A percentile compares a stretch with the other conserved stretches of the same genome.
Conservation (phyloP, 805 yeast species). For the Spathaspora passalidarum region DNA sequence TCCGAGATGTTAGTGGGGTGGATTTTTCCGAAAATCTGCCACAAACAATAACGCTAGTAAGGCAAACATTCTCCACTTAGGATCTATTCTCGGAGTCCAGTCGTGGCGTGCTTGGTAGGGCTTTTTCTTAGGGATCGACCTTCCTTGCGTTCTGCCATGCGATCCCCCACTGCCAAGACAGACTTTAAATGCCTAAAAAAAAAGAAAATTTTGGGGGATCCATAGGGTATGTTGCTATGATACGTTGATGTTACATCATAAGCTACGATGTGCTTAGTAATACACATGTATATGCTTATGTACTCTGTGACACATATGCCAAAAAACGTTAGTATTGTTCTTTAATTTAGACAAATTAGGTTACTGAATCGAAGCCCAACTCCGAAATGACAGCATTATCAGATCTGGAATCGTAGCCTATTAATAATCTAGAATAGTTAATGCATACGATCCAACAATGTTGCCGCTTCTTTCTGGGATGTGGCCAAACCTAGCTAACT, state of each 20-base stretch:
- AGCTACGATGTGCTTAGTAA: neutral
- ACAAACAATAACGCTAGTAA: neutral
- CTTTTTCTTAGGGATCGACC: neutral
- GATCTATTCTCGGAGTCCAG: neutral
- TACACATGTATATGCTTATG: neutral
- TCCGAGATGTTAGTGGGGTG: neutral
- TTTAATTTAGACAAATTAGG: neutral
- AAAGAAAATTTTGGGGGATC: neutral
- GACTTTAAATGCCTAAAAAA: neutral
- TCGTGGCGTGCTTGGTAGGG: neutral
- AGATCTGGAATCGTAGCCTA: too few relatives aligned
- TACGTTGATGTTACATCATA: neutral
- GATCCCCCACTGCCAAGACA: neutral
- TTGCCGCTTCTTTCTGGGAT: neutral
- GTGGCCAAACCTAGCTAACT: slow-evolving; percentile 1
- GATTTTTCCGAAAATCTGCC: neutral
- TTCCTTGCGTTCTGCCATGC: neutral
- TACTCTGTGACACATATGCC: neutral
- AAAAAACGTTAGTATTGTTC: neutral
- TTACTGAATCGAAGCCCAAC: neutral
- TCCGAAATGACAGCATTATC: neutral
- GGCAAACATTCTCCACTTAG: neutral
- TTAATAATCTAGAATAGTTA: neutral
- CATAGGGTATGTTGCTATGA: neutral
- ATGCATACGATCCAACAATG: neutral